Evolutionary conservation across 164 flowering plant species (phyloP).

Genomic region (Vitis vinifera): DNA sequence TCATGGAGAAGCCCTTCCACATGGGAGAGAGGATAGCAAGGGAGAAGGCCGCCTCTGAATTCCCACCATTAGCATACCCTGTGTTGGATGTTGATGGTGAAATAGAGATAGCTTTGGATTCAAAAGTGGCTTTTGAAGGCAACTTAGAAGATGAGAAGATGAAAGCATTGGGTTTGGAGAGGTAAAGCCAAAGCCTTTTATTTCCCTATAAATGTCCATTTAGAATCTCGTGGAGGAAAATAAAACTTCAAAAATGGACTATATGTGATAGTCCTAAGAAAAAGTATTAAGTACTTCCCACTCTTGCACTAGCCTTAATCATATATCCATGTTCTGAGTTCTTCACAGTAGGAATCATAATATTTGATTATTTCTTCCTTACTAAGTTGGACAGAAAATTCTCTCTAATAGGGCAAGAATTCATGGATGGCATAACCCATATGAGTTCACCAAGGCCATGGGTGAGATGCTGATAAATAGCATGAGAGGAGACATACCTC

Average conservation of each 20-base stretch:
- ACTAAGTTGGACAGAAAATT: not conserved
- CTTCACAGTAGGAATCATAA: no score
- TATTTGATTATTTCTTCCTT: no score
- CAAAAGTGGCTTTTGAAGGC: constrained; percentile 4
- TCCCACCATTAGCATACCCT: not conserved
- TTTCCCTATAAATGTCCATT: no score
- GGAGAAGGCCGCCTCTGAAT: no score
- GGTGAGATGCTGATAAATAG: constrained; percentile 13
- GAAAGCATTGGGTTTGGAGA: constrained; percentile 11
- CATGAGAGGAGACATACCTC: constrained; percentile 14
- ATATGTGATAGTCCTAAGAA: no score
- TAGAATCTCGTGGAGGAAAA: no score
- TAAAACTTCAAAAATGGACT: no score
- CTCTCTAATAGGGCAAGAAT: constrained; percentile 11
- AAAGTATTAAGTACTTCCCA: no score
- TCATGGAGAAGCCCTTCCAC: constrained; percentile 6
- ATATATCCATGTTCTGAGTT: no score
- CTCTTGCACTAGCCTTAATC: no score
- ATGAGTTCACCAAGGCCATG: constrained; percentile 15
- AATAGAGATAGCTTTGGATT: not conserved
- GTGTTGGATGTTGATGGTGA: constrained; percentile 8
- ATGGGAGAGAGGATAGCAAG: constrained; percentile 1
- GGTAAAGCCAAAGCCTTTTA: not conserved
- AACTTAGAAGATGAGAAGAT: not conserved
- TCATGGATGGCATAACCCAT: constrained; percentile 16